Evolutionary conservation across 352 stramenopile genomes (phyloP).

Genomic region (Pythium graminicola): DNA sequence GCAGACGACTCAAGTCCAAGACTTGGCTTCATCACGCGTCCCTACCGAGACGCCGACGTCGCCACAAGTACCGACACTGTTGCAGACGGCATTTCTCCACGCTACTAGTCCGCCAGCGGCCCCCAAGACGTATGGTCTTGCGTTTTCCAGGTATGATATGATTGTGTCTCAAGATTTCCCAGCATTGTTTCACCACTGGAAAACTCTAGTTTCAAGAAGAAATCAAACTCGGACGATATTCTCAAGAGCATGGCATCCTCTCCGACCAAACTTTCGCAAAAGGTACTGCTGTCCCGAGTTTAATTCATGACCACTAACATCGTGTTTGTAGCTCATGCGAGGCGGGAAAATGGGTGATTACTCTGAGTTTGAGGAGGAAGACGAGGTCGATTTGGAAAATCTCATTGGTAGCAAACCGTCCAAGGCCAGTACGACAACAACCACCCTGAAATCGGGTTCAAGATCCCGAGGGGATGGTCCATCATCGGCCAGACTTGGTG

Average conservation of each 20-base stretch:
- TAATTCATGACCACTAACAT: not conserved
- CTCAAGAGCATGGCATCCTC: slow-evolving; percentile 57
- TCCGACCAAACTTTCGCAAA: slow-evolving; percentile 50
- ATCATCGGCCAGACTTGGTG: not conserved
- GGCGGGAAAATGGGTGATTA: slow-evolving; percentile 69
- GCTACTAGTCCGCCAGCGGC: slow-evolving; percentile 43
- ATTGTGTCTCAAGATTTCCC: no score
- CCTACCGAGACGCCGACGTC: not conserved
- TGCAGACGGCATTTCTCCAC: slow-evolving; percentile 58
- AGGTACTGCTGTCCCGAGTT: slow-evolving; percentile 25
- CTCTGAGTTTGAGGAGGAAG: slow-evolving; percentile 76
- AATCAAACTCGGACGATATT: slow-evolving; percentile 38
- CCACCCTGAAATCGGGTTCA: not conserved
- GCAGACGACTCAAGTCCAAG: not conserved
- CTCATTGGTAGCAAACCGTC: slow-evolving; percentile 44
- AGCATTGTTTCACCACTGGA: not conserved
- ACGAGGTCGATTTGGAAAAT: slow-evolving; percentile 68
- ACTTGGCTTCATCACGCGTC: not conserved
- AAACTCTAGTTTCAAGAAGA: slow-evolving; percentile 44
- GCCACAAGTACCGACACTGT: slow-evolving; percentile 33
- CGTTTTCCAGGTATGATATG: slow-evolving; percentile 34
- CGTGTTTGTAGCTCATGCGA: slow-evolving; percentile 43
- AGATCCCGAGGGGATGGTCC: not conserved
- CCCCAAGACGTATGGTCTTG: slow-evolving; percentile 51
- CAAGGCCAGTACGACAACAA: slow-evolving; percentile 1